Base-by-base conservation (phyloP, 306 rosid genomes). In the Glycyrrhiza uralensis region DNA sequence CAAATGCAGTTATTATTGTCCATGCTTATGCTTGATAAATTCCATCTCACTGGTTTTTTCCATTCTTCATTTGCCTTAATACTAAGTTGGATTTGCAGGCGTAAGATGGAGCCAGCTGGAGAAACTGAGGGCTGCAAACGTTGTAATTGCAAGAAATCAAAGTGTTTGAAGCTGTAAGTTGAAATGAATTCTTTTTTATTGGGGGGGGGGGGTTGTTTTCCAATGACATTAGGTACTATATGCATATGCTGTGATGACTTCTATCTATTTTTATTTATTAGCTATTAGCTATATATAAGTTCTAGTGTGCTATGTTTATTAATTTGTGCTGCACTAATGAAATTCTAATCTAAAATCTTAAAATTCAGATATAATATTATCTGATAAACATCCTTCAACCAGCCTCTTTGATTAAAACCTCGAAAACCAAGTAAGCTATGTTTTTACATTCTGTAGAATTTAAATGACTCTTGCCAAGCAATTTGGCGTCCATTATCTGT, bases 121-220 rank as follows among this genome's bases (percentile, higher is more conserved):
- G 97, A 86, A 73, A 62, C 38, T 11, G 97, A 88, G 80, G 82
- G 93, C 68, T 95, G 97, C 81, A 95, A 89, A 84, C 93, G 96
- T 11, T 95, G 99, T 62, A 91, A 91, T 71, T 95, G 99, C 80
- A 95, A 91, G 83, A 88, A 85, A 55, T 85, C 99, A 2, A 95
- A 85, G 83, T 95, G 99, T 72, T 82, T 95, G 90, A 95, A 91
- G 82, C 96, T 89, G 99, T 95, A 84, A 81, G 99, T 88, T 57
- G 7, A 39, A 49, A 69, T 32, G 4, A 71, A 45, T 29, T 5
- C 18, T 28, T 32, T 39, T 28, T 30, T 18, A 2, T 23, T 46
- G 29, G 42, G 55, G 41, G 13, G 41, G 12, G 41, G 8, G 41
- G 41, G 49, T 42, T 42, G 49, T 19, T n/a, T n/a, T n/a, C n/a